Percentiles rank a stretch among this genome's conserved stretches.
Evolutionary conservation across 345 rosid genomes (phyloP).

Genomic region (Turnera subulata): DNA sequence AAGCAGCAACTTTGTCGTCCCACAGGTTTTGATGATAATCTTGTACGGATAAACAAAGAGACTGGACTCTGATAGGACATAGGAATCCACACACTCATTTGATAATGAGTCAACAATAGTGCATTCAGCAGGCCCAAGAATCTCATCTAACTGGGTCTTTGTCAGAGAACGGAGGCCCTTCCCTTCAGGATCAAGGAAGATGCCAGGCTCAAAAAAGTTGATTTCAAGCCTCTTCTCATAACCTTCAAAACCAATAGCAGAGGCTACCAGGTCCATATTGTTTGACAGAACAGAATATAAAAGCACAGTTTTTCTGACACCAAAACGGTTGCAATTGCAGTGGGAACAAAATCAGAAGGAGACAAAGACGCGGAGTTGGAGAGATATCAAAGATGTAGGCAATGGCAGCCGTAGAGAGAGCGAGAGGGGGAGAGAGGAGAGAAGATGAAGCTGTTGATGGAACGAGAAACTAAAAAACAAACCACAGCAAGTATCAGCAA

Average conservation of each 20-base stretch:
- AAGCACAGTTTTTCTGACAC: no score
- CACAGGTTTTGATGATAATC: conserved; percentile 31
- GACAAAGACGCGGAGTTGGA: not conserved
- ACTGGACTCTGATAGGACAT: conserved; percentile 30
- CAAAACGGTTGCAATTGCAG: no score
- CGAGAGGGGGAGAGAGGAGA: conserved; percentile 8
- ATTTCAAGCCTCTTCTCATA: conserved; percentile 30
- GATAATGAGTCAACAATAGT: conserved; percentile 26
- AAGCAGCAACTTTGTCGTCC: conserved; percentile 24
- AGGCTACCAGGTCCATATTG: conserved; percentile 8
- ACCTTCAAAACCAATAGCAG: conserved; percentile 35
- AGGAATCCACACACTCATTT: conserved; percentile 23
- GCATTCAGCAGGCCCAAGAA: conserved; percentile 28
- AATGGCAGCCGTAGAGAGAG: conserved; percentile 1
- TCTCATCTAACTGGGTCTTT: conserved; percentile 23
- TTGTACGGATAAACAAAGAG: conserved; percentile 30
- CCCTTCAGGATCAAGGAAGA: conserved; percentile 27
- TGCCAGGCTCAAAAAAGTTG: conserved; percentile 19
- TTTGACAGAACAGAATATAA: no score
- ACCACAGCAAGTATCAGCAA: not conserved
- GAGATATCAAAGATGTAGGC: not conserved
- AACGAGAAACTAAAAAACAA: not conserved
- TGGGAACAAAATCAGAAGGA: no score
- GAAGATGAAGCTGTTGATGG: conserved; percentile 11
- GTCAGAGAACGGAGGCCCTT: conserved; percentile 19